A percentile compares a stretch with the other conserved stretches of the same genome.
These are phyloP conservation scores for Leccinum obscurum DNA, from an alignment of 768 basidiomycete species.

Conservation along the genomic window DNA sequence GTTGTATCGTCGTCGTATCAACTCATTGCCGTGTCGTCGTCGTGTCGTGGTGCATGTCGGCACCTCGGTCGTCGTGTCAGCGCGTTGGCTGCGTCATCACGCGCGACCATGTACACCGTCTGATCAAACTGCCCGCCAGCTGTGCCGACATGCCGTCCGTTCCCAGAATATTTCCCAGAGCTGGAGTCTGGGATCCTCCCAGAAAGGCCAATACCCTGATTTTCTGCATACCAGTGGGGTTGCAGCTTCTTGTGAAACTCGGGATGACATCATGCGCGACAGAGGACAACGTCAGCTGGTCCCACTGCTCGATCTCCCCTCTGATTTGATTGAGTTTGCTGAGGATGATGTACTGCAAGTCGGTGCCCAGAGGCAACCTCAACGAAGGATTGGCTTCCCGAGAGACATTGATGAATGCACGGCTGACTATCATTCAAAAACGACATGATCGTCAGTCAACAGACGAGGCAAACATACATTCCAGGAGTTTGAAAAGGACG, in stretches of 20 bases:
- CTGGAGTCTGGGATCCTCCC: too few relatives aligned
- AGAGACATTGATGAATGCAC: conserved; percentile 18
- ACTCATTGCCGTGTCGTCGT: too few relatives aligned
- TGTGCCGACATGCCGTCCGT: too few relatives aligned
- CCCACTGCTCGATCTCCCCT: conserved; percentile 16
- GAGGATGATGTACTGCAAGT: conserved; percentile 17
- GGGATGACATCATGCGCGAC: conserved; percentile 22
- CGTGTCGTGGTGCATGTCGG: too few relatives aligned
- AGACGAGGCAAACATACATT: not conserved
- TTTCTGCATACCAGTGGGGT: too few relatives aligned
- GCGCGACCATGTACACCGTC: too few relatives aligned
- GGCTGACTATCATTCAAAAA: conserved; percentile 18
- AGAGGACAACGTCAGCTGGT: conserved; percentile 12
- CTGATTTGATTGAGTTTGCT: conserved; percentile 18
- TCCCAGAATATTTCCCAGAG: too few relatives aligned
- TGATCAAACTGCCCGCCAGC: too few relatives aligned
- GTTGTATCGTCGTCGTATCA: too few relatives aligned
- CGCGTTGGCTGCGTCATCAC: too few relatives aligned
- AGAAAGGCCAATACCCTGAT: too few relatives aligned
- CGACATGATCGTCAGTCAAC: not conserved
- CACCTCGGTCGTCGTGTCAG: too few relatives aligned
- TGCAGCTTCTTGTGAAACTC: conserved; percentile 10
- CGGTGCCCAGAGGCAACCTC: conserved; percentile 21
- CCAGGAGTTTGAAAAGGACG: not conserved
- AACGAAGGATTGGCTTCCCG: conserved; percentile 21